Evolutionary conservation across 768 basidiomycete species (phyloP), one percentile per base, ranked within the genome.

Genomic region (Nevesoporus exiguus): DNA sequence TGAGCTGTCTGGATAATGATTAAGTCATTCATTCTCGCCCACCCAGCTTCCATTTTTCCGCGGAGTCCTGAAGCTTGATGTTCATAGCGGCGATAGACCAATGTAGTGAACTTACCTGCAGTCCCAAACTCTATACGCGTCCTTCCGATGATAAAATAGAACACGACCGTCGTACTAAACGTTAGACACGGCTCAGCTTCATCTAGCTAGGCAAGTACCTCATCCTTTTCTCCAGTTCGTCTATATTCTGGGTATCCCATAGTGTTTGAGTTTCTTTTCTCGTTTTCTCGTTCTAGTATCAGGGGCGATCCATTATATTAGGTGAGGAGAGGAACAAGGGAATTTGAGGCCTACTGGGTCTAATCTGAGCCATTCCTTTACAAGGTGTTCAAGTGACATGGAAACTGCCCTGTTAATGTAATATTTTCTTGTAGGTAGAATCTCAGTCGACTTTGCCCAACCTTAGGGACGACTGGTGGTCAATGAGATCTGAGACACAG

Each of bases 1-100:
- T 93, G 90, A 14, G 89, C 90, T 10, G 90, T 80, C 65, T 93
- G 90, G 40, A 90, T 84, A 49, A 93, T 74, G 45, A 83, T 88
- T 52, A 95, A 71, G 68, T 93, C 90, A 65, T 95, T 95, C 90
- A 95, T 93, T 51, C 88, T 80, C n/a, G 88, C 79, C 81, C 87
- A 93, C 2, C 93, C 93, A 8, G 91, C 91, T 60, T 89, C 86
- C 93, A 95, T 94, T 58, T 73, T 77, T 2, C 85, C 90, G 61
- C 90, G 75, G 21, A 93, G 74, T 49, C 91, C 91, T 65, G 58
- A 5, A 33, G 33, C 19, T 47, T 7, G 49, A 33, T 27, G 27
- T 57, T 47, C 21, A 55, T 31, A 24, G 39, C 22, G 22, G 29
- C 25, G 30, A 59, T 25, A 49, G 22, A 19, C 17, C 53, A 21